Evolutionary conservation across 306 rosid genomes (phyloP), one percentile per base, ranked within the genome.

Genomic region (Gynostemma pentaphyllum): DNA sequence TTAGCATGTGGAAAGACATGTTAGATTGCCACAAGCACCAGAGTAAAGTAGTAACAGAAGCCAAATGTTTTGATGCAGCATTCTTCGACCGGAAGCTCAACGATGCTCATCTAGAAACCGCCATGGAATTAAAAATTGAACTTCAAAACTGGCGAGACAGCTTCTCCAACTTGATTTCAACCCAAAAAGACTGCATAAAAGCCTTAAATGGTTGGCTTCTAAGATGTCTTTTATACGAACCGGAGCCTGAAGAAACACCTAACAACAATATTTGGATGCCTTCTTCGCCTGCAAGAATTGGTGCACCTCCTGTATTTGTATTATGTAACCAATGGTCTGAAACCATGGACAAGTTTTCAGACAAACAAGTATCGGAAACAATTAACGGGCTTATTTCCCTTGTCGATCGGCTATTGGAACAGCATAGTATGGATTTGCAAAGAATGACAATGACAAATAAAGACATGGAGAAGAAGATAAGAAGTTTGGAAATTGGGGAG

Each of bases 1-100:
- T 70, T 0, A 73, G 75, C 51, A 84, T 92, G 96, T 92, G 96
- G 96, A 82, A 77, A 76, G 79, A 64, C 47, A 87, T 91, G 98
- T 70, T 62, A 40, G 86, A 85, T 28, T 79, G 92, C 74, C 86
- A 83, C 82, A 82, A 72, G 66, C 9, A 71, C 45, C 95, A 85
- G 74, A 65, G 46, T 68, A 70, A 74, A 70, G 69, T 68, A 59
- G 37, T 88, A 37, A 75, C 61, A 4, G 89, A 85, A 63, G 66
- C 62, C 67, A 83, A 75, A 61, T 41, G 68, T 18, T 50, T 73
- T 48, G 82, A 76, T 7, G 51, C 70, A 16, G 28, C n/a, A n/a
- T n/a, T 12, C n/a, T 83, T 76, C 45, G 72, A 72, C 45, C 62
- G 10, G 46, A 78, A 81, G 69, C 73, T 59, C 8, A 53, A 75